Percentiles rank a stretch among this genome's conserved stretches.
These are phyloP conservation scores for Penicillium coffeae DNA, from an alignment of 495 filamentous ascomycete genomes.

Conservation along the genomic window DNA sequence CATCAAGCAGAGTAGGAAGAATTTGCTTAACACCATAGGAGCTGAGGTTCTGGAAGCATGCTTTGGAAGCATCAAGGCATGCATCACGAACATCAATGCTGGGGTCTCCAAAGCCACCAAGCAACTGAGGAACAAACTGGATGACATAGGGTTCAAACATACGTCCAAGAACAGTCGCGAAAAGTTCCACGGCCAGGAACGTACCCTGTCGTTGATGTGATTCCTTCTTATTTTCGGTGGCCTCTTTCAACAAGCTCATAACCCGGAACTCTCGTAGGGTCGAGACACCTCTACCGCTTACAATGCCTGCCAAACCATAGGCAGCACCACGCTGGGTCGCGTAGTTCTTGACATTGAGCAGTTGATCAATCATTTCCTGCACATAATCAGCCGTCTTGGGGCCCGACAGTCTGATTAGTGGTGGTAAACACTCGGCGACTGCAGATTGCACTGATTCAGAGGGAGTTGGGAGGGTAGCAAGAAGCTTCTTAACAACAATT, in stretches of 20 bases:
- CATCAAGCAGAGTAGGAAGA: conserved; percentile 85
- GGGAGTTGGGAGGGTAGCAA: conserved; percentile 86
- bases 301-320: conserved; percentile 88
- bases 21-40: conserved; percentile 95
- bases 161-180: conserved; percentile 78
- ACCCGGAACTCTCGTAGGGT: conserved; percentile 81
- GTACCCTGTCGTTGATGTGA: conserved; percentile 82
- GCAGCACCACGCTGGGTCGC: conserved; percentile 87
- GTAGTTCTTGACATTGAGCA: conserved; percentile 82
- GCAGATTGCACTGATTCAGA: conserved; percentile 96
- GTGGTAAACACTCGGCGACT: conserved; percentile 88
- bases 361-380: conserved; percentile 70
- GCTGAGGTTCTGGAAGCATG: conserved; percentile 87
- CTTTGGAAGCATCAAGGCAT: conserved; percentile 87
- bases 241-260: conserved; percentile 70
- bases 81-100: conserved; percentile 88
- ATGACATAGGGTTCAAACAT: conserved; percentile 96
- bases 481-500: conserved; percentile 75
- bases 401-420: conserved; percentile 75
- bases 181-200: conserved; percentile 83
- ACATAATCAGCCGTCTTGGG: conserved; percentile 75
- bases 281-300: conserved; percentile 79
- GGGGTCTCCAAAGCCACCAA: conserved; percentile 83
- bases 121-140: conserved; percentile 86
- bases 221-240: conserved; percentile 89